phyloP scores from a whole-genome alignment of 768 basidiomycete species.

The Rhodotorula diobovata region DNA sequence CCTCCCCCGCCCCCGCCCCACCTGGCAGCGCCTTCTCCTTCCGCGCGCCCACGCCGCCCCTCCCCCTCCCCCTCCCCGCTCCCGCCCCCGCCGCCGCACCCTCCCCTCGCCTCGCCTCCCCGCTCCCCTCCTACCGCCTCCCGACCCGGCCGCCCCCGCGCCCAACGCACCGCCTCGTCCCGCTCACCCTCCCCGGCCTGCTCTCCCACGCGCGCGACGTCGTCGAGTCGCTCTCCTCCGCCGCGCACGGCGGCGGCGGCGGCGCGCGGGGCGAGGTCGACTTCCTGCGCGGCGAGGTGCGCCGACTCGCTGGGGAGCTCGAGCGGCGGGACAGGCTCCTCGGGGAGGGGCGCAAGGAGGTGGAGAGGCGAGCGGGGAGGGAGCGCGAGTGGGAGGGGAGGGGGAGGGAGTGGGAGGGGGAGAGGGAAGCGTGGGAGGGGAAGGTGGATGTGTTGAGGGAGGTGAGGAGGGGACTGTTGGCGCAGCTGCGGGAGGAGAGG shows the following conservation, averaged over 20 bases:
- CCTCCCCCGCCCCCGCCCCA: neutral
- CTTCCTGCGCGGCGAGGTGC: conserved; percentile 16
- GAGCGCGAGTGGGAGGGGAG: neutral
- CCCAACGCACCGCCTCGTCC: conserved; percentile 4
- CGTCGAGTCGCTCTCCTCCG: neutral
- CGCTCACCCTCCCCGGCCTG: neutral
- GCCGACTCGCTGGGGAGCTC: neutral
- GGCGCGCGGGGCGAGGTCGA: neutral
- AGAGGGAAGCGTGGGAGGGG: neutral
- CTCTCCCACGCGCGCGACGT: neutral
- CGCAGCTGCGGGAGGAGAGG: conserved; percentile 1
- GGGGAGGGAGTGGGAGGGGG: neutral
- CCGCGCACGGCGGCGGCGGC: neutral
- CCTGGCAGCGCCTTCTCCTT: neutral
- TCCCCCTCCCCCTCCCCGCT: neutral
- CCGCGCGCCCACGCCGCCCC: neutral
- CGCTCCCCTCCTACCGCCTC: neutral
- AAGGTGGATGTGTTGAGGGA: conserved; percentile 7
- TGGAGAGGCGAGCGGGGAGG: neutral
- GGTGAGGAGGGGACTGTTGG: conserved; percentile 3
- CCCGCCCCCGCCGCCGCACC: neutral
- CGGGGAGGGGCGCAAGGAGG: neutral
- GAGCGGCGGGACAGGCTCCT: conserved; percentile 1
- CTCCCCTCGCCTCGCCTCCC: no score
- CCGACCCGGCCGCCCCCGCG: neutral